Percentiles rank a stretch among this genome's conserved stretches.
These are phyloP conservation scores for Onygenales sp. DNA, from an alignment of 2,329 filamentous ascomycete species.

Conservation along the genomic window DNA sequence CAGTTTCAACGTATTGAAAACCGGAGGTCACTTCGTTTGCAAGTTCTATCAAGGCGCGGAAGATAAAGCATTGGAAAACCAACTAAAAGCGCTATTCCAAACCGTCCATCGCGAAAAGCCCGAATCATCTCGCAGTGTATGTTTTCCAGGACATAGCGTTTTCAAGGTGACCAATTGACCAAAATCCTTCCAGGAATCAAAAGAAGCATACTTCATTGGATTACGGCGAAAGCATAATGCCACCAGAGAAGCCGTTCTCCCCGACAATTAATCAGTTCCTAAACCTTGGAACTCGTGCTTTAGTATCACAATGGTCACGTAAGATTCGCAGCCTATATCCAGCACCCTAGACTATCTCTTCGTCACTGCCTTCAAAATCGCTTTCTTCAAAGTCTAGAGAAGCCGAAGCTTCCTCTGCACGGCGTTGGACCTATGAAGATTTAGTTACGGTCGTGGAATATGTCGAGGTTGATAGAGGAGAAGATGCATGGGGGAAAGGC, in stretches of 20 bases:
- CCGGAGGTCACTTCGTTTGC: slow-evolving; percentile 85
- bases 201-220: slow-evolving; percentile 79
- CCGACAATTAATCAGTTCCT: slow-evolving; percentile 1
- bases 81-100: slow-evolving; percentile 65
- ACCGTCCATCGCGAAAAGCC: slow-evolving; percentile 85
- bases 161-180: neutral
- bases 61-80: slow-evolving; percentile 68
- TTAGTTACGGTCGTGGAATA: slow-evolving; percentile 13
- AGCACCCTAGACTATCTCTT: slow-evolving; percentile 1
- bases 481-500: neutral
- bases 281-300: neutral
- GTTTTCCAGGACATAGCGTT: slow-evolving; percentile 22
- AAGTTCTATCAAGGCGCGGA: slow-evolving; percentile 94
- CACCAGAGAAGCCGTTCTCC: slow-evolving; percentile 37
- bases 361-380: slow-evolving; percentile 3
- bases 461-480: neutral
- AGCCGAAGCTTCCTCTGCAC: slow-evolving; percentile 35
- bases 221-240: slow-evolving; percentile 54
- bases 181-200: slow-evolving; percentile 54
- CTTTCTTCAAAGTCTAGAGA: slow-evolving; percentile 37
- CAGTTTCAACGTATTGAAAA: slow-evolving; percentile 69
- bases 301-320: neutral
- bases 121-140: slow-evolving; percentile 75
- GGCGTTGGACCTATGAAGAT: slow-evolving; percentile 30
- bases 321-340: neutral